phyloP scores from a whole-genome alignment of 176 grass and related monocot genomes.

The Rhipidocladum racemiflorum region DNA sequence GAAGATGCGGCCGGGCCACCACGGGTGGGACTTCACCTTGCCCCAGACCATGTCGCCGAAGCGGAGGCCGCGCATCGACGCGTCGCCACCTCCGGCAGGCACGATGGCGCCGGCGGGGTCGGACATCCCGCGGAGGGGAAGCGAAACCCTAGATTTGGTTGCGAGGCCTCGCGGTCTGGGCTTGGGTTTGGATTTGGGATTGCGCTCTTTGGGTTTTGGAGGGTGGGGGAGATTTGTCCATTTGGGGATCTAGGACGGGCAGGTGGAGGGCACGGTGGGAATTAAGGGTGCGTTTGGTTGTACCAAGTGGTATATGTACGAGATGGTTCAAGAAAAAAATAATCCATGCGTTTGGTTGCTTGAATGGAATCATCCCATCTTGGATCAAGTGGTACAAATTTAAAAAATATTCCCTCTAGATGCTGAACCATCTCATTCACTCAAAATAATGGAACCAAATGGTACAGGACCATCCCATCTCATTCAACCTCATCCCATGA shows the following conservation, averaged over 20 bases:
- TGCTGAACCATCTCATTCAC: too few relatives aligned
- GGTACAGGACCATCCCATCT: too few relatives aligned
- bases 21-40: constrained; percentile 98
- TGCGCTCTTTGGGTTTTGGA: constrained; percentile 2
- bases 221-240: background rate
- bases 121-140: constrained; percentile 42
- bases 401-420: too few relatives aligned
- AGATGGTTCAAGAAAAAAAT: too few relatives aligned
- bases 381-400: too few relatives aligned
- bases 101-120: constrained; percentile 30
- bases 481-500: too few relatives aligned
- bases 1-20: constrained; percentile 94
- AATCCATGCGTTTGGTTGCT: too few relatives aligned
- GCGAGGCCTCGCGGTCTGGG: background rate
- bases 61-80: constrained; percentile 17
- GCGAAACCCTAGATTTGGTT: constrained; percentile 43
- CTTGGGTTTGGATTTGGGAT: constrained; percentile 27
- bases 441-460: too few relatives aligned
- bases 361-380: too few relatives aligned
- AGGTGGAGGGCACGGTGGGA: background rate
- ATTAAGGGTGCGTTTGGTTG: too few relatives aligned
- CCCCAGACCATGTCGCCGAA: constrained; percentile 95
- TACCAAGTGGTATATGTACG: too few relatives aligned
- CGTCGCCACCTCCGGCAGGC: background rate
- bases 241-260: background rate